These are phyloP conservation scores for Raphanus hybrid DNA, from an alignment of 441 rosid genomes.

Conservation along the genomic window DNA sequence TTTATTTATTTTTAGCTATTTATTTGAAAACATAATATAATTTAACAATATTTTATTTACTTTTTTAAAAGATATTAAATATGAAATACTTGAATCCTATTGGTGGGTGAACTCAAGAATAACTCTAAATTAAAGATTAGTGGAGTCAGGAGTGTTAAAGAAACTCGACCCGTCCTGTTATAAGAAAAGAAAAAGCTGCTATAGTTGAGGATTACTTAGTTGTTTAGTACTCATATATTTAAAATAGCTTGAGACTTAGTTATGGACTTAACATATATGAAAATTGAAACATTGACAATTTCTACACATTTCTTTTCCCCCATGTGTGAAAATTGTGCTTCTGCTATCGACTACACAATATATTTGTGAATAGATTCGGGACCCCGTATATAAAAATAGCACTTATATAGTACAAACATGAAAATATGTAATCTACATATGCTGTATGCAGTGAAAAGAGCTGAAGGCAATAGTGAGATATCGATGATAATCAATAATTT, in stretches of 20 bases:
- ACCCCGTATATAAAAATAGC: background rate
- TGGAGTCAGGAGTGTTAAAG: background rate
- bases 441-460: background rate
- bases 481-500: slow-evolving; percentile 7
- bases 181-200: background rate
- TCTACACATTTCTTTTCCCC: background rate
- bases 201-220: background rate
- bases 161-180: background rate
- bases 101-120: no score
- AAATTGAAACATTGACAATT: background rate
- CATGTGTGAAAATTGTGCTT: background rate
- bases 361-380: background rate
- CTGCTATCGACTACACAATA: background rate
- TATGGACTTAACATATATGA: background rate
- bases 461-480: background rate
- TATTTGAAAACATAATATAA: no score
- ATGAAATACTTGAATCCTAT: no score
- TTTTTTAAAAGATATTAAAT: no score
- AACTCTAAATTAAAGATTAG: background rate
- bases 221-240: background rate
- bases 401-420: background rate
- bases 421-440: background rate
- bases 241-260: background rate
- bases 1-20: no score
- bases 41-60: no score